Evolutionary conservation across 139 green algal species (phyloP).

Genomic region (Pseudopediastrum boryanum): DNA sequence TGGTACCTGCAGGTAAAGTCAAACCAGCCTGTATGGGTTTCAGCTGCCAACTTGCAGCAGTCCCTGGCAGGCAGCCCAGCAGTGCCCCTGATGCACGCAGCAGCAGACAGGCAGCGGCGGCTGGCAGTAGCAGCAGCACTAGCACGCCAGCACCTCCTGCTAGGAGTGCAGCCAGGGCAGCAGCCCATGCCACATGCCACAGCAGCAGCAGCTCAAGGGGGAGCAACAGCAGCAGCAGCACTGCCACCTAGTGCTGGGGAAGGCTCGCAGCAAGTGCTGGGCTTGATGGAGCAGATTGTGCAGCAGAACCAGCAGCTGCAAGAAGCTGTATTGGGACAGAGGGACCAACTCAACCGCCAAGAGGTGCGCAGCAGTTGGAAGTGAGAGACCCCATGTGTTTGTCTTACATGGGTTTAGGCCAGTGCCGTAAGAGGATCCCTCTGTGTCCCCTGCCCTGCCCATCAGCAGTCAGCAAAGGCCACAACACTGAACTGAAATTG

Average conservation of each 20-base stretch:
- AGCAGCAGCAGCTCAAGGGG: background rate
- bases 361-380: background rate
- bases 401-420: no score
- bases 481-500: no score
- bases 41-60: slow-evolving; percentile 11
- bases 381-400: background rate
- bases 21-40: slow-evolving; percentile 24
- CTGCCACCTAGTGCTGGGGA: background rate
- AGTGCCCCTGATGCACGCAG: slow-evolving; percentile 23
- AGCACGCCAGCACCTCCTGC: background rate
- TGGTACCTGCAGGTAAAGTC: no score
- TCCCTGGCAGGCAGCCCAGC: slow-evolving; percentile 10
- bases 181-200: background rate
- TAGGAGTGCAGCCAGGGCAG: background rate
- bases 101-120: slow-evolving; percentile 18
- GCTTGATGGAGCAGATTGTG: slow-evolving; percentile 1
- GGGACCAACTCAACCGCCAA: background rate
- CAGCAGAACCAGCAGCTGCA: slow-evolving; percentile 22
- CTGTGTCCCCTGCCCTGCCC: no score
- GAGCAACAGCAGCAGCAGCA: background rate
- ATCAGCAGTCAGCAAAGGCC: no score
- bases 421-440: no score
- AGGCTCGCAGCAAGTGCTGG: background rate
- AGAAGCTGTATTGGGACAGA: slow-evolving; percentile 2
- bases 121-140: slow-evolving; percentile 11